Conservation (phyloP, 345 rosid species). For the Kernera saxatilis region DNA sequence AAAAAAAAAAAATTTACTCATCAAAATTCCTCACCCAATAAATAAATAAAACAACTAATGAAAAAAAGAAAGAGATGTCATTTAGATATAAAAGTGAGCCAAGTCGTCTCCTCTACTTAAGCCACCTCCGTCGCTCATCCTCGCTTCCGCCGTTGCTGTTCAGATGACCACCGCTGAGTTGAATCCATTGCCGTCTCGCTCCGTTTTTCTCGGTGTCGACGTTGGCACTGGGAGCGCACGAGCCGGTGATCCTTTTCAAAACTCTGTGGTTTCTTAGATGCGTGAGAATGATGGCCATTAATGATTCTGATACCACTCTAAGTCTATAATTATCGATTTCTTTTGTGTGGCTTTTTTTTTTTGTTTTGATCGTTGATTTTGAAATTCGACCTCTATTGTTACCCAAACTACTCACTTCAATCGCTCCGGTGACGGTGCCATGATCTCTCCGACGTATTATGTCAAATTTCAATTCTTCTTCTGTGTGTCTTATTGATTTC, state of each 20-base stretch:
- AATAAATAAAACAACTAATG: too few species aligned
- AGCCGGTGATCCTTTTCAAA: slow-evolving; percentile 48
- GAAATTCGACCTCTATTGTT: background rate
- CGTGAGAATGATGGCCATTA: background rate
- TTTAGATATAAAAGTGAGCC: too few species aligned
- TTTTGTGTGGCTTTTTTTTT: background rate
- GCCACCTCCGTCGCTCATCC: background rate
- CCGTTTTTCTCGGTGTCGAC: slow-evolving; percentile 82
- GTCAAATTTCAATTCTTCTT: background rate
- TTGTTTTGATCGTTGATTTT: background rate
- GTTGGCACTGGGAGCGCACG: slow-evolving; percentile 98
- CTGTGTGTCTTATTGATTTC: background rate
- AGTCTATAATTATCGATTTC: background rate
- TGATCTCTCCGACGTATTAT: background rate
- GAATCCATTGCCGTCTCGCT: slow-evolving; percentile 30
- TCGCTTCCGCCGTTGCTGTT: background rate
- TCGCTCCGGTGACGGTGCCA: background rate
- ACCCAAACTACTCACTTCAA: background rate
- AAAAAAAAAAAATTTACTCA: too few species aligned
- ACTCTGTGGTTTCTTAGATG: background rate
- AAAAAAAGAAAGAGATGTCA: too few species aligned
- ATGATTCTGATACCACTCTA: too few species aligned
- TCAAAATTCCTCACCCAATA: too few species aligned
- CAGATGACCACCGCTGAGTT: slow-evolving; percentile 41
- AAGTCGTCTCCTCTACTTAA: too few species aligned